These are phyloP conservation scores for Nitzschia putrida DNA, from an alignment of 108 stramenopile species.

Conservation along the genomic window DNA sequence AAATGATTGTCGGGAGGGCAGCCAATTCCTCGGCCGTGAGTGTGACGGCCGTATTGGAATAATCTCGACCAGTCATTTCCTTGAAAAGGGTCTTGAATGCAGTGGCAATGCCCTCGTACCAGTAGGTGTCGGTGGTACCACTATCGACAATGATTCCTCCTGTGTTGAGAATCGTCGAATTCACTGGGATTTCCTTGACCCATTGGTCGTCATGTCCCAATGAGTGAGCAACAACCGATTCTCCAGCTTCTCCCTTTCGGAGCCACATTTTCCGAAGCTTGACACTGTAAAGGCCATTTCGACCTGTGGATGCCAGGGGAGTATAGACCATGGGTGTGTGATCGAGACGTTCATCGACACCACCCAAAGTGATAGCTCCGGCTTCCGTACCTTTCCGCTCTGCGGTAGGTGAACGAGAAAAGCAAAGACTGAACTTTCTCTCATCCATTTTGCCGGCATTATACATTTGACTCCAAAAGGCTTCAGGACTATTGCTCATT, in stretches of 20 bases:
- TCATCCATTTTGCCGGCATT: conserved; percentile 32
- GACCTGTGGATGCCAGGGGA: conserved; percentile 13
- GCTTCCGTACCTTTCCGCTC: conserved; percentile 54
- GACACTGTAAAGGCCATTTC: conserved; percentile 76
- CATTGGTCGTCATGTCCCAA: conserved; percentile 6
- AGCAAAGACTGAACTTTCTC: conserved; percentile 64
- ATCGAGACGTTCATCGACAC: conserved; percentile 68
- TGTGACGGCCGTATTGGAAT: conserved; percentile 19
- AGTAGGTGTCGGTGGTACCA: conserved; percentile 89
- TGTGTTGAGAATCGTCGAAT: conserved; percentile 23
- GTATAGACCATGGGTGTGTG: conserved; percentile 74
- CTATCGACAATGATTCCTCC: conserved; percentile 78
- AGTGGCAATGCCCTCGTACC: conserved; percentile 27
- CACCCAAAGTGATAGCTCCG: conserved; percentile 88
- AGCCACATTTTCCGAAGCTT: conserved; percentile 62
- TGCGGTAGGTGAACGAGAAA: conserved; percentile 44
- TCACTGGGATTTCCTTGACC: conserved; percentile 15
- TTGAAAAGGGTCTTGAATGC: conserved; percentile 30
- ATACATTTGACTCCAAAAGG: conserved; percentile 72
- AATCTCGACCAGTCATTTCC: conserved; percentile 24
- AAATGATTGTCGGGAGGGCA: conserved; percentile 73
- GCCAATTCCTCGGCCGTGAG: conserved; percentile 54
- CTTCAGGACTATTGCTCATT: conserved; percentile 41
- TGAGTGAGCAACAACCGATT: conserved; percentile 15
- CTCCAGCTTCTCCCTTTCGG: conserved; percentile 52